phyloP scores from a whole-genome alignment of 2,329 filamentous ascomycete genomes.

The Clarireedia sp. region DNA sequence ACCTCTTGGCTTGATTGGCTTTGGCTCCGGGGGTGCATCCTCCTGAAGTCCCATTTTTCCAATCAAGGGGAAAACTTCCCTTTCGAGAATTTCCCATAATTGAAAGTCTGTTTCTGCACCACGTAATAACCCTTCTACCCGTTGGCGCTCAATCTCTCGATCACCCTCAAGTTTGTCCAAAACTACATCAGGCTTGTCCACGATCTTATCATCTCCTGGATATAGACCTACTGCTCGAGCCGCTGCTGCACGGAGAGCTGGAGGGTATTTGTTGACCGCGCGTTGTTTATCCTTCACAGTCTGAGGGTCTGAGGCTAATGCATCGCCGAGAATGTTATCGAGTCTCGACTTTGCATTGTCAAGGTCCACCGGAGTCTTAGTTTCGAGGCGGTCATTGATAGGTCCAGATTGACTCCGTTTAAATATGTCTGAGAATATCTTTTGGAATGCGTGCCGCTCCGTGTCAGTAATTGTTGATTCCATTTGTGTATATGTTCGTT shows the following conservation, averaged over 20 bases:
- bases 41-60: conserved; percentile 45
- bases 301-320: conserved; percentile 4
- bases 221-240: conserved; percentile 26
- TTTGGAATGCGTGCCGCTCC: conserved; percentile 42
- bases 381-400: neutral
- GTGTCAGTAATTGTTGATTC: conserved; percentile 48
- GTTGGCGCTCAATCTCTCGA: conserved; percentile 37
- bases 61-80: conserved; percentile 57
- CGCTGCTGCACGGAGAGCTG: conserved; percentile 24
- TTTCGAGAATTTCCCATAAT: conserved; percentile 59
- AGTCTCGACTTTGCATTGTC: conserved; percentile 16
- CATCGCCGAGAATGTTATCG: conserved; percentile 16
- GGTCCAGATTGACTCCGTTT: conserved; percentile 22
- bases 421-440: conserved; percentile 53
- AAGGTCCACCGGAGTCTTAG: neutral
- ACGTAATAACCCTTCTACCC: conserved; percentile 48
- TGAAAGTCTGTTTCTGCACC: conserved; percentile 51
- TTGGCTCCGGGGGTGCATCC: neutral
- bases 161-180: conserved; percentile 22
- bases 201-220: conserved; percentile 6
- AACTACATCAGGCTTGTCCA: conserved; percentile 5
- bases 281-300: conserved; percentile 13
- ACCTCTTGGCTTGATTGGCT: neutral
- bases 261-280: conserved; percentile 25
- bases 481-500: conserved; percentile 17